These are phyloP conservation scores for Vigna nakashimae DNA, from an alignment of 306 rosid species.

Conservation along the genomic window DNA sequence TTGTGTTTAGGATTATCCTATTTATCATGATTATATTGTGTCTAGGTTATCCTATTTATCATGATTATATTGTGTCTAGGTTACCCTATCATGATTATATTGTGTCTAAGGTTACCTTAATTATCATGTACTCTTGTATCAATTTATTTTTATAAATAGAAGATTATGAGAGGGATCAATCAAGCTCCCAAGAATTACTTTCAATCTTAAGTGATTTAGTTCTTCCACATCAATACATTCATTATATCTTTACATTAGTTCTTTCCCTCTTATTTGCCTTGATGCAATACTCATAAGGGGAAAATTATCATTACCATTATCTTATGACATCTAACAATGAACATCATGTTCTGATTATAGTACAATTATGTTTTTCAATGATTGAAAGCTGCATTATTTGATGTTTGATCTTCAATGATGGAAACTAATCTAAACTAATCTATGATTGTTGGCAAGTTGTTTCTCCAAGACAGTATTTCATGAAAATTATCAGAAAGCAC, in stretches of 20 bases:
- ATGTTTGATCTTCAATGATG: conserved; percentile 6
- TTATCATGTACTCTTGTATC: too few relatives aligned
- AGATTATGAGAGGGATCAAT: too few relatives aligned
- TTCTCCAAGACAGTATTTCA: background rate
- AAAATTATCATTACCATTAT: conserved; percentile 4
- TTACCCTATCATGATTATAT: too few relatives aligned
- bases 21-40: too few relatives aligned
- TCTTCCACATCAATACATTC: background rate
- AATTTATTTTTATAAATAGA: too few relatives aligned
- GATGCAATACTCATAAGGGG: background rate
- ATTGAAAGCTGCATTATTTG: background rate
- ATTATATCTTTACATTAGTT: conserved; percentile 2
- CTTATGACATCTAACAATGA: background rate
- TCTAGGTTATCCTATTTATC: too few relatives aligned
- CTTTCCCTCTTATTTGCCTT: conserved; percentile 12
- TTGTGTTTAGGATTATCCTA: too few relatives aligned
- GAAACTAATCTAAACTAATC: background rate
- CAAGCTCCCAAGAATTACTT: too few relatives aligned
- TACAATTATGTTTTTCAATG: background rate
- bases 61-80: too few relatives aligned
- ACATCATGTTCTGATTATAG: background rate
- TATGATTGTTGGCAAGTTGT: background rate
- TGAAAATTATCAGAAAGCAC: background rate
- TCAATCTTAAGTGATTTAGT: too few relatives aligned
- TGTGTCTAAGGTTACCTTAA: too few relatives aligned